Evolutionary conservation across 2,329 filamentous ascomycete genomes (phyloP).

Genomic region (Venturia oleaginea): DNA sequence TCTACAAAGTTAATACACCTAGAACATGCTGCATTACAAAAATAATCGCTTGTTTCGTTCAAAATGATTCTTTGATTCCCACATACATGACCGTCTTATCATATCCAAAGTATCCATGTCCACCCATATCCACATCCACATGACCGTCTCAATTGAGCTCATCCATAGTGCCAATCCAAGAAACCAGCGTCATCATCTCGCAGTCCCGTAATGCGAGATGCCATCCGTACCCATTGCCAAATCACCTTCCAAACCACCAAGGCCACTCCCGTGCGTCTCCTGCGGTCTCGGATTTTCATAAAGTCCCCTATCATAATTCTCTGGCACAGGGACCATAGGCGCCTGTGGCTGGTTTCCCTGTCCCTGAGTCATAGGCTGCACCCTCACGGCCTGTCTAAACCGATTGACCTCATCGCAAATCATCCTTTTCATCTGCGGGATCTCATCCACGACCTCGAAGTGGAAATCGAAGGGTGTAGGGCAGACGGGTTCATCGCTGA

Average conservation of each 20-base stretch:
- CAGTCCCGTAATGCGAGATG: slow-evolving; percentile 3
- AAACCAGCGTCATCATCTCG: too few relatives aligned
- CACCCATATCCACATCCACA: not conserved
- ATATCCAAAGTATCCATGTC: not conserved
- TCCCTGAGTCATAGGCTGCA: slow-evolving; percentile 22
- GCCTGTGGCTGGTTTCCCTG: not conserved
- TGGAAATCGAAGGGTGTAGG: slow-evolving; percentile 95
- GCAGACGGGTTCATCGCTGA: slow-evolving; percentile 88
- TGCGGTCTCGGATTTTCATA: slow-evolving; percentile 56
- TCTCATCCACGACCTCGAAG: slow-evolving; percentile 95
- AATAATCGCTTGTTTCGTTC: too few relatives aligned
- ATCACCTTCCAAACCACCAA: slow-evolving; percentile 35
- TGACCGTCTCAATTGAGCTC: not conserved
- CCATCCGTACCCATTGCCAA: slow-evolving; percentile 14
- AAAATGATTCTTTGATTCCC: too few relatives aligned
- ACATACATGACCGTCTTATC: not conserved
- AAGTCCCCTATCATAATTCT: slow-evolving; percentile 47
- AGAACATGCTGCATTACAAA: too few relatives aligned
- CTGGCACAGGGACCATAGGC: slow-evolving; percentile 49
- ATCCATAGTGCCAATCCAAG: too few relatives aligned
- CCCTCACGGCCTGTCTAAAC: slow-evolving; percentile 58
- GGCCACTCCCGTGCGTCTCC: slow-evolving; percentile 32
- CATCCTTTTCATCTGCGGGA: slow-evolving; percentile 91
- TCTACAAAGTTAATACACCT: too few relatives aligned
- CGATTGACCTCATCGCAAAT: slow-evolving; percentile 88